These are phyloP conservation scores for Aspergillus kassunensis DNA, from an alignment of 495 filamentous ascomycete species.

Conservation along the genomic window DNA sequence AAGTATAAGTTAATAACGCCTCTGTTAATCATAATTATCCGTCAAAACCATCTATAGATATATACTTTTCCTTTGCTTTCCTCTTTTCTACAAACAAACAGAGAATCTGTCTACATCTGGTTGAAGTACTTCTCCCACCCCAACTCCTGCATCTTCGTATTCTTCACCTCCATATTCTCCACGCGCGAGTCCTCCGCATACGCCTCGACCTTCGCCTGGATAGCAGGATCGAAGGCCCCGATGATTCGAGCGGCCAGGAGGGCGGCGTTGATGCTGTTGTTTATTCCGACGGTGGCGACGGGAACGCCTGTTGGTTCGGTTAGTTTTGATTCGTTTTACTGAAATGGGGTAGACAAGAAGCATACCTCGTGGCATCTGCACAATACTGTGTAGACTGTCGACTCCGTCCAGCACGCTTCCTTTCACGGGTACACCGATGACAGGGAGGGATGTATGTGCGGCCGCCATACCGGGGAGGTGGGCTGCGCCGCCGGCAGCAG, in stretches of 20 bases:
- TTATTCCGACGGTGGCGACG: conserved; percentile 85
- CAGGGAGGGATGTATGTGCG: conserved; percentile 79
- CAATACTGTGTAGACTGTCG: conserved; percentile 85
- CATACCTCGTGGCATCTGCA: conserved; percentile 80
- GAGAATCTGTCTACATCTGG: conserved; percentile 41
- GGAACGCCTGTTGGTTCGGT: conserved; percentile 56
- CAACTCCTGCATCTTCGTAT: conserved; percentile 45
- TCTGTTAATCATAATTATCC: not conserved
- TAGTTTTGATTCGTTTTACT: not conserved
- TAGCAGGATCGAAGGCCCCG: conserved; percentile 57
- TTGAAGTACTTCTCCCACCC: conserved; percentile 70
- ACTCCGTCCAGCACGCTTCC: conserved; percentile 81
- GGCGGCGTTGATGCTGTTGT: conserved; percentile 90
- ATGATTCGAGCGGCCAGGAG: conserved; percentile 83
- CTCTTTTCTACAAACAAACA: not conserved
- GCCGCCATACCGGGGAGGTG: conserved; percentile 92
- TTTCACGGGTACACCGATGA: conserved; percentile 90
- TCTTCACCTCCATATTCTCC: conserved; percentile 54
- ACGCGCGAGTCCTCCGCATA: conserved; percentile 71
- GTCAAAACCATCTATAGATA: not conserved
- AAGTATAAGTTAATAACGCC: not conserved
- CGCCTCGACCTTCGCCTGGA: conserved; percentile 58
- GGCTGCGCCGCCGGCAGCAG: conserved; percentile 88
- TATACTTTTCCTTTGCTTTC: not conserved
- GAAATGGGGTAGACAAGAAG: not conserved